These are phyloP conservation scores for Colletotrichum tabaci DNA, from an alignment of 2,329 filamentous ascomycete species.

Conservation along the genomic window DNA sequence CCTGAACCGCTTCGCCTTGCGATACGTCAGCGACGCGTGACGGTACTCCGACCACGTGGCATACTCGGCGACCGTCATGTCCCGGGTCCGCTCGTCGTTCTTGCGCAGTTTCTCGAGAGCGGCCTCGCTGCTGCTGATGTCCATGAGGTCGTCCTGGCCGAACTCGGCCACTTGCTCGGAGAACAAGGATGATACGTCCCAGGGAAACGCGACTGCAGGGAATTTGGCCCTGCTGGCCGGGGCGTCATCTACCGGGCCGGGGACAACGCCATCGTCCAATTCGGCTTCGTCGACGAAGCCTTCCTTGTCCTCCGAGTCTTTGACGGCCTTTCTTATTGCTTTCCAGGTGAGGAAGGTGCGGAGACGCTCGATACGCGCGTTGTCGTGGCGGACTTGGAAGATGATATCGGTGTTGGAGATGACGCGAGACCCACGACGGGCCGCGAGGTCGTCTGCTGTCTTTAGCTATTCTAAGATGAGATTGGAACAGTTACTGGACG, in stretches of 20 bases:
- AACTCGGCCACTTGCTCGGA: conserved; percentile 29
- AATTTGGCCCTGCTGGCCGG: conserved; percentile 20
- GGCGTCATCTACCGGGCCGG: not conserved
- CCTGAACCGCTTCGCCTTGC: conserved; percentile 44
- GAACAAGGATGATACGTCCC: conserved; percentile 42
- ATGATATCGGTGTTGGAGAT: conserved; percentile 46
- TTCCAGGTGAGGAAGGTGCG: conserved; percentile 46
- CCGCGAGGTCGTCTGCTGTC: conserved; percentile 43
- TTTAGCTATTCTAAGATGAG: conserved; percentile 34
- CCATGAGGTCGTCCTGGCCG: conserved; percentile 28
- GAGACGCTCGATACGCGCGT: conserved; percentile 43
- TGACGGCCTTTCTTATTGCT: conserved; percentile 44
- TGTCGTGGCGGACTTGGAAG: conserved; percentile 46
- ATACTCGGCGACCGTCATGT: conserved; percentile 45
- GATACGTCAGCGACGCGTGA: conserved; percentile 45
- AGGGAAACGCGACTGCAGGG: conserved; percentile 33
- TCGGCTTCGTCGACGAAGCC: conserved; percentile 37
- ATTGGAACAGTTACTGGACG: not conserved
- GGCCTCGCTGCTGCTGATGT: conserved; percentile 25
- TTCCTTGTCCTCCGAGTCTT: conserved; percentile 42
- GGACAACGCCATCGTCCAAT: not conserved
- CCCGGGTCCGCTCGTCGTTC: conserved; percentile 41
- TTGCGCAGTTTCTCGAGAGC: conserved; percentile 39
- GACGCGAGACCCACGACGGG: conserved; percentile 43
- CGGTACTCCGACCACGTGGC: conserved; percentile 45